Base-by-base conservation (phyloP, 2,329 filamentous ascomycete species). In the Myriosclerotinia scirpicola region DNA sequence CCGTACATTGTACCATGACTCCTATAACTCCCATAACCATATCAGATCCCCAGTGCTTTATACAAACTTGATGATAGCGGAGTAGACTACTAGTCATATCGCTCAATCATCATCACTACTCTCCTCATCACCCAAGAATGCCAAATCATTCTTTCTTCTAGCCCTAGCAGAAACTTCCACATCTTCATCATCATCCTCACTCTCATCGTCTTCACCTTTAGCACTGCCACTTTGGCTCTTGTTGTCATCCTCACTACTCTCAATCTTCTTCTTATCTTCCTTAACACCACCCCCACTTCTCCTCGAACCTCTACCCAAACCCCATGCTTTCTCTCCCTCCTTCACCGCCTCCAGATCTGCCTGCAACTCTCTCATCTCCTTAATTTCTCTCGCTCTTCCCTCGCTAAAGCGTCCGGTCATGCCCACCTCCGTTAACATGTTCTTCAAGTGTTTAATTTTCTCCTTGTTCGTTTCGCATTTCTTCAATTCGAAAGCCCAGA, bases 391-490 rank as follows among this genome's bases (percentile, higher is more conserved):
- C 0, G 94, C 94, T 74, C 90, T 94, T 53, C 92, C 88, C 73
- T 90, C 85, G 0, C 92, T 96, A 78, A 92, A 97, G 20, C 94
- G 87, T 0, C 93, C 94, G 1, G 87, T 88, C 91, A 98, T 97
- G 44, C 94, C 95, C 5, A 87, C 82, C 40, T 96, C 92, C 44
- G 83, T 83, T 36, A 99, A 83, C 88, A 96, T 90, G 14, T 80
- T 80, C 75, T 87, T 91, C 9, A 99, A 82, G 76, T 97, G 92
- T 63, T 83, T 83, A 69, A 97, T 91, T 81, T 97, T 97, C 60
- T 87, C 91, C 68, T 87, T 90, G 34, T 93, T 90, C 65, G 88
- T 85, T 1, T 84, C 84, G 73, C 86, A 93, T 65, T 87, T 82
- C 76, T 91, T 91, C 38, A 99, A 83, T 78, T 97, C 92, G 70